Evolutionary conservation across 108 stramenopile species (phyloP), one percentile per base, ranked within the genome.

Genomic region (Aurantiochytrium sp.): DNA sequence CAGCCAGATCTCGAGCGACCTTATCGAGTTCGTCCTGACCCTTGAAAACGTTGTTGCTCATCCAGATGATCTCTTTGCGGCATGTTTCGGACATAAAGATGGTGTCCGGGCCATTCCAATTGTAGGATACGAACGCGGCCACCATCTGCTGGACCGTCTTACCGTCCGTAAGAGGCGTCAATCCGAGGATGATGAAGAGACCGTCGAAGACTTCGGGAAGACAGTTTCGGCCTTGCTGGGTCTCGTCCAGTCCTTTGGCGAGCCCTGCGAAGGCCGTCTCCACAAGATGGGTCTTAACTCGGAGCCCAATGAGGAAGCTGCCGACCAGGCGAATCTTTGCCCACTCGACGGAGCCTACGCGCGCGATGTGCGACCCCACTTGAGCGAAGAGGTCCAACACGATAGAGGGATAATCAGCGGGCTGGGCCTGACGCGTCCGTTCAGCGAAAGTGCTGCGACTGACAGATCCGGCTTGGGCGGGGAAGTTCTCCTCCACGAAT

Each of bases 141-240:
- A 81, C 24, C 69, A 81, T 81, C 2, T 81, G 69, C 45, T 81
- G 48, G 37, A 81, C 69, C 45, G 69, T 81, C 69, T 81, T 22
- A 48, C 69, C 69, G 24, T 81, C 69, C 12, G 69, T 81, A 5
- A 81, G 3, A n/a, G 69, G 69, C 1, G 69, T 81, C 37, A 81
- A 48, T 45, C 69, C 69, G 0, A 81, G 24, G 10, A 81, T 22
- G 30, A 81, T 81, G 30, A 45, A 81, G n/a, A 81, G 69, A n/a
- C 69, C 69, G 24, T 81, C 69, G 69, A 81, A 6, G 37, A 81
- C 24, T 39, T 81, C 69, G 5, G 69, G 69, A 81, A 81, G 69
- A 22, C 24, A 22, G n/a, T 81, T 22, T 5, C 69, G 69, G 17
- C 69, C 69, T n/a, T 81, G 48, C n/a, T 10, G 45, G 8, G 69